Evolutionary conservation across 2,329 filamentous ascomycete genomes (phyloP).

Genomic region (Cladosporium sp.): DNA sequence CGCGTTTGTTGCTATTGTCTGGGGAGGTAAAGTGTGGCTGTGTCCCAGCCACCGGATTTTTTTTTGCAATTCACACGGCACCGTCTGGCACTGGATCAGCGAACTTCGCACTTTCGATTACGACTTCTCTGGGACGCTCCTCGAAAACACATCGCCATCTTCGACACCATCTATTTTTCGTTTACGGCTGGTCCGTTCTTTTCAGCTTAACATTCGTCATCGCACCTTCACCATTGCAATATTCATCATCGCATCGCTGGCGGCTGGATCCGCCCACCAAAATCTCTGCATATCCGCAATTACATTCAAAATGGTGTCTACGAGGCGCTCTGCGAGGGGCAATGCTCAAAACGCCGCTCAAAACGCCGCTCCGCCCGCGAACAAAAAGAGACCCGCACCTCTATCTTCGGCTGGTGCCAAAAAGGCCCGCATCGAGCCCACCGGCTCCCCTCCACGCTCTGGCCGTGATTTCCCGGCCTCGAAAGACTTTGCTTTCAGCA

Average conservation of each 20-base stretch:
- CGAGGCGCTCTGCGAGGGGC: neutral
- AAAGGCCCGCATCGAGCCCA: neutral
- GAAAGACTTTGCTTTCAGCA: neutral
- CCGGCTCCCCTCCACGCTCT: neutral
- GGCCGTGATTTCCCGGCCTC: neutral
- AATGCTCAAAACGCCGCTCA: neutral
- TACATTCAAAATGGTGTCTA: neutral
- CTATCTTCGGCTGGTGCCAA: neutral
- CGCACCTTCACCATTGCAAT: neutral
- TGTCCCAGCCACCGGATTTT: conserved; percentile 10
- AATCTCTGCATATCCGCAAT: too few relatives aligned
- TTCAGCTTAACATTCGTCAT: neutral
- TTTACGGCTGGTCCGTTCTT: neutral
- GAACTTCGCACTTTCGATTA: neutral
- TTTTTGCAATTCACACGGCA: neutral
- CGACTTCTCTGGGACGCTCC: neutral
- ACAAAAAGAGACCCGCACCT: neutral
- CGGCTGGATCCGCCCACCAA: neutral
- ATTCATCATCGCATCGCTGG: neutral
- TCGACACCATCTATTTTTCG: neutral
- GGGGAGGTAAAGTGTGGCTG: neutral
- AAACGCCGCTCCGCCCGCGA: too few relatives aligned
- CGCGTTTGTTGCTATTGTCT: neutral
- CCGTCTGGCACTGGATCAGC: neutral
- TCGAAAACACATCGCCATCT: neutral